Percentiles rank a stretch among this genome's conserved stretches.
These are phyloP conservation scores for Limtongia smithiae DNA, from an alignment of 805 yeast genomes.

Conservation along the genomic window DNA sequence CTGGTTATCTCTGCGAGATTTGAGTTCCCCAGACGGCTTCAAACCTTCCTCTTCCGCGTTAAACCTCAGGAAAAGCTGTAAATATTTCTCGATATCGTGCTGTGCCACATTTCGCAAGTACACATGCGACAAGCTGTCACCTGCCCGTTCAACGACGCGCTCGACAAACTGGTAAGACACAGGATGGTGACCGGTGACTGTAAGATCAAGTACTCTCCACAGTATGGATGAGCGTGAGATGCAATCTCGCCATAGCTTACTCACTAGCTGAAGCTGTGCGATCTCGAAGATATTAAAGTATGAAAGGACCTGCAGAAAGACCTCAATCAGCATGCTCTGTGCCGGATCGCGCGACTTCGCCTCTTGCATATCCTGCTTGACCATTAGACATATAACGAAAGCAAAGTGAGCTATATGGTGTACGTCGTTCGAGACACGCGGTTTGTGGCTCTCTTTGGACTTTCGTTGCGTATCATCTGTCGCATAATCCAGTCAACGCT, in stretches of 20 bases:
- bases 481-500: no score
- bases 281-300: constrained; percentile 6
- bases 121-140: constrained; percentile 5
- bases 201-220: constrained; percentile 4
- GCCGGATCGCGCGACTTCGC: constrained; percentile 1
- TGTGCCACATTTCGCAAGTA: constrained; percentile 2
- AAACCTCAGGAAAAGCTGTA: neutral
- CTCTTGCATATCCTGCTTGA: neutral
- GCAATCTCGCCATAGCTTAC: constrained; percentile 8
- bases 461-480: no score
- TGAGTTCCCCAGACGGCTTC: neutral
- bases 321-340: neutral
- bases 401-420: no score
- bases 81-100: neutral
- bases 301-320: neutral
- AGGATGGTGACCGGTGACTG: neutral
- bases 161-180: constrained; percentile 5
- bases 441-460: no score
- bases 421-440: no score
- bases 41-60: constrained; percentile 1
- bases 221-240: constrained; percentile 1
- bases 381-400: no score
- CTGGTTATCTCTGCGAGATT: constrained; percentile 2
- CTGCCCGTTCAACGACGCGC: constrained; percentile 4
- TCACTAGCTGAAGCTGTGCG: constrained; percentile 3